A percentile compares a stretch with the other conserved stretches of the same genome.
Evolutionary conservation across 768 basidiomycete species (phyloP).

Genomic region (Cystofilobasidium bisporidii): DNA sequence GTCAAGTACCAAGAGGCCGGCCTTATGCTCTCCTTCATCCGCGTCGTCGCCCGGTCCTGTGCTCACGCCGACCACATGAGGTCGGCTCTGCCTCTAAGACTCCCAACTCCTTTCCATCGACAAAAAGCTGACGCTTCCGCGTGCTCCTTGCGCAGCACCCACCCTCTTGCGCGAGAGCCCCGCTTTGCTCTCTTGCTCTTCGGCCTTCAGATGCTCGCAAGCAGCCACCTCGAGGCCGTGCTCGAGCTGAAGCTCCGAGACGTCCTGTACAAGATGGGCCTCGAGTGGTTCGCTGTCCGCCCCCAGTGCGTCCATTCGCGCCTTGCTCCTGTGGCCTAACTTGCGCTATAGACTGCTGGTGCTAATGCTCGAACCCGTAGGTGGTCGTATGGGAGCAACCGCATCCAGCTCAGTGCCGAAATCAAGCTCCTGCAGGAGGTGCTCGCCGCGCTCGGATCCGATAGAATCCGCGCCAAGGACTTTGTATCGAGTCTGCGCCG

Average conservation of each 20-base stretch:
- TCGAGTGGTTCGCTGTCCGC: conserved; percentile 86
- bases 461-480: conserved; percentile 52
- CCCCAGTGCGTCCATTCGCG: conserved; percentile 58
- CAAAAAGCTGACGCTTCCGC: not conserved
- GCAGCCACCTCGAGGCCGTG: conserved; percentile 70
- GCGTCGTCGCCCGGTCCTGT: conserved; percentile 72
- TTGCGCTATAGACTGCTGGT: not conserved
- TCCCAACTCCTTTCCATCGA: no score
- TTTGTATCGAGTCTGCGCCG: conserved; percentile 29
- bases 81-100: conserved; percentile 41
- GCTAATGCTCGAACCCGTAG: conserved; percentile 42
- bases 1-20: conserved; percentile 76
- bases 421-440: conserved; percentile 80
- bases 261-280: conserved; percentile 65
- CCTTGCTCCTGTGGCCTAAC: conserved; percentile 8
- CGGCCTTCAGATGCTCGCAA: conserved; percentile 82
- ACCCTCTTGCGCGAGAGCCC: conserved; percentile 79
- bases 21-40: conserved; percentile 74
- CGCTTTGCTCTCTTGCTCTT: conserved; percentile 85
- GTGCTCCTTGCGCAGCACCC: conserved; percentile 55
- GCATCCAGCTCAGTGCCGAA: conserved; percentile 80
- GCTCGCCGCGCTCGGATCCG: conserved; percentile 61
- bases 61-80: conserved; percentile 62
- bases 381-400: conserved; percentile 93
- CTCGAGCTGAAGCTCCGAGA: conserved; percentile 69